These are phyloP conservation scores for Nemania serpens DNA, from an alignment of 2,329 filamentous ascomycete genomes.

Conservation along the genomic window DNA sequence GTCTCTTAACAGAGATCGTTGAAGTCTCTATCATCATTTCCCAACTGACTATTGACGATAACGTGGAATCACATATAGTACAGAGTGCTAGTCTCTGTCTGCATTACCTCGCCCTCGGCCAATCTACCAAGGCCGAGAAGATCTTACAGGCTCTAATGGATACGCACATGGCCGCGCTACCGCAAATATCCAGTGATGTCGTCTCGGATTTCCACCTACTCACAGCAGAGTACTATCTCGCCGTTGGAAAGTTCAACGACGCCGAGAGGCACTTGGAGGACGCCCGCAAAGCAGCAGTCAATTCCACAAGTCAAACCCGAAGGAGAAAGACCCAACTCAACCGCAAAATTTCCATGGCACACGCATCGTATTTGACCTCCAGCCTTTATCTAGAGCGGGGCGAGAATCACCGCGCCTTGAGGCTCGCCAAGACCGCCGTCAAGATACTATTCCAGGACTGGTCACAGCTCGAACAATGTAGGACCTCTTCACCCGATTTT, in stretches of 20 bases:
- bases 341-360: conserved; percentile 59
- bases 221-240: conserved; percentile 74
- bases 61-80: conserved; percentile 48
- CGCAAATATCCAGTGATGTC: conserved; percentile 48
- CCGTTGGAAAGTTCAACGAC: conserved; percentile 67
- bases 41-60: conserved; percentile 40
- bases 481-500: conserved; percentile 24
- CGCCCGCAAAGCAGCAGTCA: conserved; percentile 47
- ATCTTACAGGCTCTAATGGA: conserved; percentile 58
- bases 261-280: conserved; percentile 51
- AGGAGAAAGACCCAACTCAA: conserved; percentile 47
- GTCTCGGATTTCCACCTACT: conserved; percentile 66
- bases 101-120: conserved; percentile 60
- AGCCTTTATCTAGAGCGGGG: conserved; percentile 67
- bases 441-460: conserved; percentile 61
- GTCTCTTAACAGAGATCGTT: conserved; percentile 51
- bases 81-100: conserved; percentile 55
- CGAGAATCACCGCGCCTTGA: conserved; percentile 61
- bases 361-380: conserved; percentile 68
- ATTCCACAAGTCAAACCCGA: conserved; percentile 29
- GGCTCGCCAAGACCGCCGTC: conserved; percentile 61
- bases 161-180: conserved; percentile 57
- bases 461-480: conserved; percentile 54
- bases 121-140: conserved; percentile 54
- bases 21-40: conserved; percentile 53